Evolutionary conservation across 1,284 basidiomycete genomes (phyloP), one percentile per base, ranked within the genome.

Genomic region (Rhodotorula sp.): DNA sequence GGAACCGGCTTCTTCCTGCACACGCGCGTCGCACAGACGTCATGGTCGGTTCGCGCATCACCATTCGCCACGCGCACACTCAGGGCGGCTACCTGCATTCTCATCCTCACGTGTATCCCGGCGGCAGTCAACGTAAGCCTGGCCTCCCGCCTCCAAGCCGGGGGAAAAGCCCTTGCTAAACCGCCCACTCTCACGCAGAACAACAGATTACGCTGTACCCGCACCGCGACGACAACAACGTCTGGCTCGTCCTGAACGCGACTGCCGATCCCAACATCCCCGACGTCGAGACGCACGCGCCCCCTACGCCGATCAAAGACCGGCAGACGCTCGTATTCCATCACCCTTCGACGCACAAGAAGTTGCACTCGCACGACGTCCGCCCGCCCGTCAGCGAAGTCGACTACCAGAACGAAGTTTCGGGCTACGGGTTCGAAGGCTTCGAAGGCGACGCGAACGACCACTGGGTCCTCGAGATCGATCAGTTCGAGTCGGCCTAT

Each of bases 161-260:
- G 14, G 59, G 28, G 57, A 8, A 43, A 8, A 21, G 52, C 34
- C 15, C 23, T 12, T 1, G n/a, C 77, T 15, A 14, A 6, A 5
- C 59, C 26, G 1, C 10, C 23, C 2, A 8, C 19, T 5, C 3
- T 12, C 16, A 75, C 58, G 50, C 80, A 91, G 93, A 99, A 80
- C 95, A 99, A 87, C 97, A 99, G 83, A 87, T 99, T 77, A 99
- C 95, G 0, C 88, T 99, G 43, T 99, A 99, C 80, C 97, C 97
- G 2, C 95, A 99, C 82, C 86, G 88, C 23, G 97, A 98, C 79
- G 84, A 86, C 38, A 98, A 98, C 85, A 98, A 98, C 80, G 82
- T 90, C 73, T 98, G 92, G 92, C 84, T 87, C 45, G 85, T 98
- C 73, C 80, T 89, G 78, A 93, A 80, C 48, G 78, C 79, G 54